Evolutionary conservation across 495 filamentous ascomycete species (phyloP).

Genomic region (Cercophora newfieldiana): DNA sequence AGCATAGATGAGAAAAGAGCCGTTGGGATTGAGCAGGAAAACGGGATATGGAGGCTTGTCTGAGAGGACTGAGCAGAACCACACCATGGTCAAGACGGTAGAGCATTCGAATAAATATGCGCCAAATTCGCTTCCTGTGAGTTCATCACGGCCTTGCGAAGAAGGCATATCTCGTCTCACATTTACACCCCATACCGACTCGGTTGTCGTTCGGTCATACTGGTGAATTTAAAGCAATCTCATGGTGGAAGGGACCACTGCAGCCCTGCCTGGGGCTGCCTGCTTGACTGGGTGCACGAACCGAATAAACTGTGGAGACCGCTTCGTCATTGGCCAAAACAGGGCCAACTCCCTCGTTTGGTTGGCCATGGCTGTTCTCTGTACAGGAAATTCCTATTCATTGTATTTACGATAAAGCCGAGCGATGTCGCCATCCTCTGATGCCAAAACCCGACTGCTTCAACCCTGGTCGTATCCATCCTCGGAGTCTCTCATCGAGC

Average conservation of each 20-base stretch:
- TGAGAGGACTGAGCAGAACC: conserved; percentile 41
- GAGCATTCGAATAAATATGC: too few species aligned
- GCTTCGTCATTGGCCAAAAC: not conserved
- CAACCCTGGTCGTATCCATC: not conserved
- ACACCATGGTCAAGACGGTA: too few species aligned
- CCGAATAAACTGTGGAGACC: not conserved
- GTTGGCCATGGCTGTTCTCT: not conserved
- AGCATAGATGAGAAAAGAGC: conserved; percentile 78
- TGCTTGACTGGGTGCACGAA: too few species aligned
- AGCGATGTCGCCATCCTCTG: not conserved
- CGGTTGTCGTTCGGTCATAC: not conserved
- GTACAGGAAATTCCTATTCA: not conserved
- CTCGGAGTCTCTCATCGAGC: not conserved
- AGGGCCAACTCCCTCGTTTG: not conserved
- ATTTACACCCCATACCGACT: too few species aligned
- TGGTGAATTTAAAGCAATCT: not conserved
- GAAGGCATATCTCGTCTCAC: too few species aligned
- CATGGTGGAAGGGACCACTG: not conserved
- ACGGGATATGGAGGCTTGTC: conserved; percentile 68
- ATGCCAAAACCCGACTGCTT: not conserved
- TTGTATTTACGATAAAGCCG: not conserved
- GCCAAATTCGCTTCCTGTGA: too few species aligned
- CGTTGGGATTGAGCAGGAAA: conserved; percentile 66
- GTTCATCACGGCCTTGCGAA: too few species aligned
- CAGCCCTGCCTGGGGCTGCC: not conserved